Percentiles rank a stretch among this genome's conserved stretches.
Evolutionary conservation across 805 yeast species (phyloP).

Genomic region (Ogataea dorogensis): DNA sequence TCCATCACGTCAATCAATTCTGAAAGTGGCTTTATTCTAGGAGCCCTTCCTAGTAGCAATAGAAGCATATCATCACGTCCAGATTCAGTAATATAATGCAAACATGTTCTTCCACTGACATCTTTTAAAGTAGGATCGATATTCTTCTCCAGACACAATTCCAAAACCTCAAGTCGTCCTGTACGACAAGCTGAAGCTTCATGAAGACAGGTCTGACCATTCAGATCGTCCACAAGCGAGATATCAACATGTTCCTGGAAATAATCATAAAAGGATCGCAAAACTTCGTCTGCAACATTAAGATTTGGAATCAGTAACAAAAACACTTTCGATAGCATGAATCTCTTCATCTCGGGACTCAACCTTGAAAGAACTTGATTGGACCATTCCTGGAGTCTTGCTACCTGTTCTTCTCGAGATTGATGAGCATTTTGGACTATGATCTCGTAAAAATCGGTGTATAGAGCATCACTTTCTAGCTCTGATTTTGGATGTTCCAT

Average conservation of each 20-base stretch:
- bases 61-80: constrained; percentile 46
- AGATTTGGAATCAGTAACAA: constrained; percentile 63
- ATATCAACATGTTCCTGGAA: constrained; percentile 60
- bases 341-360: constrained; percentile 38
- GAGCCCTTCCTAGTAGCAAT: constrained; percentile 34
- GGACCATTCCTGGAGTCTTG: constrained; percentile 37
- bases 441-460: constrained; percentile 57
- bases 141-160: constrained; percentile 26
- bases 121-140: constrained; percentile 45
- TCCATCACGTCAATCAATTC: constrained; percentile 52
- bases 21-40: constrained; percentile 29
- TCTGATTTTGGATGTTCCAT: constrained; percentile 4
- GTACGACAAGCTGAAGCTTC: constrained; percentile 45
- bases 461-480: constrained; percentile 62
- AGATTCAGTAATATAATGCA: constrained; percentile 79
- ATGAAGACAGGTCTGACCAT: constrained; percentile 74
- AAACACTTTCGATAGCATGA: constrained; percentile 67
- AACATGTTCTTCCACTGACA: constrained; percentile 72
- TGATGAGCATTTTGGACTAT: constrained; percentile 37
- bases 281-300: constrained; percentile 61
- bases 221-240: constrained; percentile 64
- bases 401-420: constrained; percentile 33
- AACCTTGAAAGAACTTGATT: constrained; percentile 45
- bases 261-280: constrained; percentile 46
- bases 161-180: constrained; percentile 28